phyloP scores from a whole-genome alignment of 768 basidiomycete genomes.

The Lyophyllum atratum region DNA sequence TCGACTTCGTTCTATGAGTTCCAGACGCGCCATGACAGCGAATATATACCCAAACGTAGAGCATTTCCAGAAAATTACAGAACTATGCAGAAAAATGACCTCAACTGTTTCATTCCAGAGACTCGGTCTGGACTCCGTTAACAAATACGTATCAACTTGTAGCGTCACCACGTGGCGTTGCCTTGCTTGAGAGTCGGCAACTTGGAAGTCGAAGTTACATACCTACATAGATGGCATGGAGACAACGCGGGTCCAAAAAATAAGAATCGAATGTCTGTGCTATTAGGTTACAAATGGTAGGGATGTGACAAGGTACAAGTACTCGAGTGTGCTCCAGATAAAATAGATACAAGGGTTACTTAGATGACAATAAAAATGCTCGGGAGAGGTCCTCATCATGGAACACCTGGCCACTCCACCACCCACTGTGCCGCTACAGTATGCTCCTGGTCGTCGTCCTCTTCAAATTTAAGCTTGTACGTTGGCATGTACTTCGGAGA shows the following conservation, averaged over 20 bases:
- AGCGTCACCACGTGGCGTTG: background rate
- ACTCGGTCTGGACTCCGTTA: background rate
- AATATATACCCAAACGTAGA: slow-evolving; percentile 9
- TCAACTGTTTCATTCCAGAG: background rate
- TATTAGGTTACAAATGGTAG: slow-evolving; percentile 11
- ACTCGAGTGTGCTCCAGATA: slow-evolving; percentile 13
- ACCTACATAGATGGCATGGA: too few relatives aligned
- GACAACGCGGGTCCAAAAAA: background rate
- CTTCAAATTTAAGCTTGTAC: slow-evolving; percentile 87
- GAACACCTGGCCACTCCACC: slow-evolving; percentile 71
- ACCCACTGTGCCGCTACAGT: slow-evolving; percentile 76
- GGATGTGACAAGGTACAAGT: slow-evolving; percentile 7
- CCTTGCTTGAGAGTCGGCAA: background rate
- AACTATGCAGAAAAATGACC: slow-evolving; percentile 1
- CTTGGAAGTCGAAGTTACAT: background rate
- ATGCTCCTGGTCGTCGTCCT: slow-evolving; percentile 85
- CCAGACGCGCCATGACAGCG: background rate
- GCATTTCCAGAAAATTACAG: slow-evolving; percentile 9
- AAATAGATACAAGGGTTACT: slow-evolving; percentile 16
- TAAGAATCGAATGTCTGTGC: background rate
- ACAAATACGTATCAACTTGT: background rate
- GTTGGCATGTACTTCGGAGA: slow-evolving; percentile 52
- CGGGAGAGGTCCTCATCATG: slow-evolving; percentile 12
- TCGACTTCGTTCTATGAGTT: background rate
- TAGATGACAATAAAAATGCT: slow-evolving; percentile 15